These are phyloP conservation scores for Trichoderma endophyticum DNA, from an alignment of 2,329 filamentous ascomycete genomes.

Conservation along the genomic window DNA sequence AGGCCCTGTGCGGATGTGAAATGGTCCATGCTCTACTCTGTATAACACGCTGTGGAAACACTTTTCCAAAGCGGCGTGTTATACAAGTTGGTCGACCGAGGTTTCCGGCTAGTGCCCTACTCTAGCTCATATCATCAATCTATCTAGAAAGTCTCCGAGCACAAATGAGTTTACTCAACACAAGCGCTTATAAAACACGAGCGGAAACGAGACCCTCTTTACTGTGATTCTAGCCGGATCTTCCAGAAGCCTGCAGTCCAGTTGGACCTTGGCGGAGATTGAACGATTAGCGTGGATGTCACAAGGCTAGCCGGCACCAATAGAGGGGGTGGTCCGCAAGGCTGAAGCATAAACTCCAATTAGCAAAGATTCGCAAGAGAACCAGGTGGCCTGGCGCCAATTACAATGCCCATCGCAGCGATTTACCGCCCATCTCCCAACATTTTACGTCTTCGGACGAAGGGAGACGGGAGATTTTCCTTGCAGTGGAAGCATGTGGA, in stretches of 20 bases:
- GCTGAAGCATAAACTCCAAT: background rate
- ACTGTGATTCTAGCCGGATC: background rate
- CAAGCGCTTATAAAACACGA: conserved; percentile 9
- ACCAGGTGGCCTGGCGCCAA: background rate
- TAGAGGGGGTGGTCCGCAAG: conserved; percentile 4
- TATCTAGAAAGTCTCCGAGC: conserved; percentile 6
- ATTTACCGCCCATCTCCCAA: background rate
- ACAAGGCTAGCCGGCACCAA: background rate
- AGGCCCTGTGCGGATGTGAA: background rate
- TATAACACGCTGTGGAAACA: background rate
- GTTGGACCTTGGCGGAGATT: background rate
- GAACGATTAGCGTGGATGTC: background rate
- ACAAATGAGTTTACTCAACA: background rate
- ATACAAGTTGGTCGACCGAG: background rate
- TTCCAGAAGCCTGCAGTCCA: conserved; percentile 10
- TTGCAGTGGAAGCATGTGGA: background rate
- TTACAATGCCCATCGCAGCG: background rate
- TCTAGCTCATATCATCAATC: background rate
- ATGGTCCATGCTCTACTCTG: background rate
- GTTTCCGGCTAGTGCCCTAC: background rate
- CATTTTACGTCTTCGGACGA: background rate
- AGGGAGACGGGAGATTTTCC: background rate
- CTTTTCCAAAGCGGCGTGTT: background rate
- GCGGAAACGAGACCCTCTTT: background rate
- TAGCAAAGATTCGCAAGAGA: background rate